These are phyloP conservation scores for Plenodomus biglobosus DNA, from an alignment of 2,329 filamentous ascomycete genomes.

Conservation along the genomic window DNA sequence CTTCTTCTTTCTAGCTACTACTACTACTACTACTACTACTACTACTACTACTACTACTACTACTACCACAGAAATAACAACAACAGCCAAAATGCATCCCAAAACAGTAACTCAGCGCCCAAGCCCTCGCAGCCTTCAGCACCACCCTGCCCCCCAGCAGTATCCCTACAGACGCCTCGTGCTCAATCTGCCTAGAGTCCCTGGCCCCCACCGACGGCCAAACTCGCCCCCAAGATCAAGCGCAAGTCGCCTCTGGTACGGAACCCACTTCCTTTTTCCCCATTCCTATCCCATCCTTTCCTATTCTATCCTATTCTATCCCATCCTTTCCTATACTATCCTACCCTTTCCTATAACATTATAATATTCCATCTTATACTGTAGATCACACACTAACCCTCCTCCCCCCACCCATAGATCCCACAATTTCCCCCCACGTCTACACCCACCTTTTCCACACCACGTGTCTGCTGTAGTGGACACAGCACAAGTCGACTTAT, in stretches of 20 bases:
- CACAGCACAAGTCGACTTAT: not conserved
- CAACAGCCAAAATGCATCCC: not conserved
- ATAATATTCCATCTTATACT: too few species aligned
- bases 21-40: too few species aligned
- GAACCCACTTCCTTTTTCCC: not conserved
- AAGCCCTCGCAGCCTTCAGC: not conserved
- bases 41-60: too few species aligned
- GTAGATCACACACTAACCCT: not conserved
- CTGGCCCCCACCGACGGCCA: not conserved
- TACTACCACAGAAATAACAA: not conserved
- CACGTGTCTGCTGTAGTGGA: constrained; percentile 2
- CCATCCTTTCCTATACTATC: too few species aligned
- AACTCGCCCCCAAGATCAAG: not conserved
- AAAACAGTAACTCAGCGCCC: not conserved
- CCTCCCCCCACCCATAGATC: not conserved
- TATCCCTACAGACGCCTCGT: not conserved
- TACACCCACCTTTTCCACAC: not conserved
- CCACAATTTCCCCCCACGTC: not conserved
- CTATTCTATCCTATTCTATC: too few species aligned
- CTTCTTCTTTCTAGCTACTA: too few species aligned
- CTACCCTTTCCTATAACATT: too few species aligned
- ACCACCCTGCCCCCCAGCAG: not conserved
- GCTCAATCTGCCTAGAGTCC: constrained; percentile 5
- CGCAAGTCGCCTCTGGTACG: not conserved
- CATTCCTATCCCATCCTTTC: not conserved